Conservation (phyloP, 83 land plant genomes). For the Thuja plicata region DNA sequence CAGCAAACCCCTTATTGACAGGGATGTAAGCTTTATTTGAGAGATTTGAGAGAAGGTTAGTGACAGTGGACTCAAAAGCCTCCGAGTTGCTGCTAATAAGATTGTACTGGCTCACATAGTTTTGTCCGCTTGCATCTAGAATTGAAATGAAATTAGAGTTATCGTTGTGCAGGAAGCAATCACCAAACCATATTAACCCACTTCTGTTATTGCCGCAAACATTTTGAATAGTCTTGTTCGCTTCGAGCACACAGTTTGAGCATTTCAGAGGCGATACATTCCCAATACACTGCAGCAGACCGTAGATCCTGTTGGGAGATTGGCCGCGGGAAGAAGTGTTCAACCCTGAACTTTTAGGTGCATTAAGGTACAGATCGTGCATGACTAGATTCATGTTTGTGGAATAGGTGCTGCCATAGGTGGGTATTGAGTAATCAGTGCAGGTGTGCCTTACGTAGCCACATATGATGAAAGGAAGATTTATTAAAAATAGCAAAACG, state of each 20-base stretch:
- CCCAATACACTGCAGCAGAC: not conserved
- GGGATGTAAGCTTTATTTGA: not conserved
- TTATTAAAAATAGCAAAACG: not conserved
- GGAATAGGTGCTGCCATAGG: not conserved
- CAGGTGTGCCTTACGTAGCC: not conserved
- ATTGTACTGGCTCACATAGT: not conserved
- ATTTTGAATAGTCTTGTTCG: not conserved
- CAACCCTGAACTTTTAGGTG: not conserved
- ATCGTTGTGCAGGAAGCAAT: not conserved
- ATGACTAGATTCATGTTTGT: not conserved
- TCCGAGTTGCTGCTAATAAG: not conserved
- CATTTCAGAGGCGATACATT: not conserved
- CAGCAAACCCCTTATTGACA: not conserved
- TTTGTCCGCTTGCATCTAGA: not conserved
- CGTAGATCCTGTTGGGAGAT: not conserved
- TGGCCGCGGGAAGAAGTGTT: not conserved
- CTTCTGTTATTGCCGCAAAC: not conserved
- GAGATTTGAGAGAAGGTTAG: not conserved
- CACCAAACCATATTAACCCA: not conserved
- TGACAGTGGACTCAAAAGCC: not conserved
- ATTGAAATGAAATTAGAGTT: not conserved
- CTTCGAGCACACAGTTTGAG: not conserved
- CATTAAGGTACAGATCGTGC: not conserved
- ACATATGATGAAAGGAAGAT: not conserved
- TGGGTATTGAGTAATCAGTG: not conserved